Base-by-base conservation (phyloP, 1,139 yeast genomes). In the Blastobotrys arbuscula region DNA sequence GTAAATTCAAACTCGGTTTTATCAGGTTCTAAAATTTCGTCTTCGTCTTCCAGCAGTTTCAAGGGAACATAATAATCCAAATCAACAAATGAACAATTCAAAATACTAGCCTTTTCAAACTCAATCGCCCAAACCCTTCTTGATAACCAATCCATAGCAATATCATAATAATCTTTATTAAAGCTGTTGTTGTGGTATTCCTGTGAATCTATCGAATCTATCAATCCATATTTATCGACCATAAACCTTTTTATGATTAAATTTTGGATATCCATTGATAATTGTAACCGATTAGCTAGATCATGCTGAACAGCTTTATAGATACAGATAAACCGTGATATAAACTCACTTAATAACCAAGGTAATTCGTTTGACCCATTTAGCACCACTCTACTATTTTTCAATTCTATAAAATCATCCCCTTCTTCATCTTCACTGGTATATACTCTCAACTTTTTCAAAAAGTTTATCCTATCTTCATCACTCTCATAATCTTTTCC, bases 281-380 rank as follows among this genome's bases (percentile, higher is more conserved):
- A 2, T 6, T 38, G 35, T 5, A 21, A 15, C 6, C 13, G 18
- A n/a, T 16, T 3, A 7, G 48, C 39, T 3, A 33, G 18, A 12
- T 21, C 16, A 2, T 9, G 13, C 35, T 45, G 39, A 10, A 39
- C 28, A 3, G 39, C 35, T 8, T 43, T 20, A n/a, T 39, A 45
- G 3, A 45, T 10, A 10, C 19, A 19, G 8, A 45, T 10, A 34
- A 7, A 45, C 28, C 48, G 30, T 26, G 26, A 15, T 24, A 45
- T 20, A 31, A 45, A 30, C 26, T 45, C 48, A 12, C 44, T 30
- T 3, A 34, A 35, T 9, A 45, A 24, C 48, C 48, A 45, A 2
- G 44, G 44, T 18, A 45, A 23, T 2, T 21, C 21, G 21, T n/a
- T 37, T 28, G 5, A 12, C 12, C 39, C 26, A 10, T 18, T 26